Evolutionary conservation across 192 early-diverging fungal species (phyloP), one percentile per base, ranked within the genome.

Genomic region (Chytriomyces sp.): DNA sequence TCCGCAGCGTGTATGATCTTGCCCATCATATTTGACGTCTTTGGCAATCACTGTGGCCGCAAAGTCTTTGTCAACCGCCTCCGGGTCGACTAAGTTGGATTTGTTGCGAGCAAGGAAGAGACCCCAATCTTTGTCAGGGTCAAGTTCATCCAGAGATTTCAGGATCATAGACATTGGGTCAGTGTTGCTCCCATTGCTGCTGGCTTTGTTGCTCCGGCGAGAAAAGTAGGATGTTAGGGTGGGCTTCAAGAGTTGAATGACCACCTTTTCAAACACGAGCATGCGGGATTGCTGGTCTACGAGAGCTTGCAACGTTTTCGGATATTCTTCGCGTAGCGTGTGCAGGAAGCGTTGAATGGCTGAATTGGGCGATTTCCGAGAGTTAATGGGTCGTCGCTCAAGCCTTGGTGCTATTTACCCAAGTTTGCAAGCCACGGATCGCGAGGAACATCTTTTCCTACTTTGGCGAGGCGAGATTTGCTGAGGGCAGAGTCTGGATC

Each of bases 361-460:
- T 85, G 33, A 17, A 32, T 34, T 2, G 26, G 72, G 25, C 28
- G 12, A 54, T 74, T 32, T 68, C 72, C 71, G 54, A 25, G 56
- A 70, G n/a, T n/a, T n/a, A n/a, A n/a, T n/a, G n/a, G n/a, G n/a
- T n/a, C n/a, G n/a, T n/a, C n/a, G 55, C 14, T 25, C 54, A 53
- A 31, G 6, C 8, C 49, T 63, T 12, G 25, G 26, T n/a, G 39
- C 10, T 36, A 6, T 34, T 39, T 40, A 78, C 80, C 73, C 33
- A 81, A 71, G 49, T 80, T 80, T 8, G 80, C 83, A 22, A 78
- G 40, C 80, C 80, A 85, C 8, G 83, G 83, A 73, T 85, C 83
- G 39, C 54, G 72, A 25, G 72, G 58, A 31, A 52, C 70, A 26
- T 70, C 73, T 34, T 76, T 70, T 4, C 54, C 71, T 31, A 78